A percentile compares a stretch with the other conserved stretches of the same genome.
Conservation (phyloP, 345 rosid genomes). For the Citrus medica region DNA sequence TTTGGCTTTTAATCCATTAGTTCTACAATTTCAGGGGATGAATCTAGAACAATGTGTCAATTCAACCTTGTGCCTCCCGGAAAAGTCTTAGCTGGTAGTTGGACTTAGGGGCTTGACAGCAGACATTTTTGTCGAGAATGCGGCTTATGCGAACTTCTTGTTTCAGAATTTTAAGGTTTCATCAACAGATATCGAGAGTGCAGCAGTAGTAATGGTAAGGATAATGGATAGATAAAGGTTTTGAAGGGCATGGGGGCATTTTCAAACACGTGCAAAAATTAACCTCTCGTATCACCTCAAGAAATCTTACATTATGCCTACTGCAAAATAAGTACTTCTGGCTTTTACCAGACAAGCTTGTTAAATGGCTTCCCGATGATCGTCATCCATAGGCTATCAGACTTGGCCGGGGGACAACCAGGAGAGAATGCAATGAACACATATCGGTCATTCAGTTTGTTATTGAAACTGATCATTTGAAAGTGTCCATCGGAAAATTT, state of each 20-base stretch:
- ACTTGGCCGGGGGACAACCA: conserved; percentile 42
- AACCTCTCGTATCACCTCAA: background rate
- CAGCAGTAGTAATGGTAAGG: conserved; percentile 47
- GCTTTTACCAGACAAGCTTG: conserved; percentile 35
- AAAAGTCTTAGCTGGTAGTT: conserved; percentile 43
- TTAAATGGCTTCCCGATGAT: conserved; percentile 49
- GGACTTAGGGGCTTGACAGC: conserved; percentile 44
- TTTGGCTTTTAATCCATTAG: too few species aligned
- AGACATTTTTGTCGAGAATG: conserved; percentile 50
- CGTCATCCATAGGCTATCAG: conserved; percentile 43
- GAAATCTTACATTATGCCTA: background rate
- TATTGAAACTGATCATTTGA: too few species aligned
- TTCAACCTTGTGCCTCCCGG: conserved; percentile 41
- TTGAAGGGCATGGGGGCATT: too few species aligned
- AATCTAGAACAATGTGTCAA: conserved; percentile 42
- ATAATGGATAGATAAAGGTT: too few species aligned
- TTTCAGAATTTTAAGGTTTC: conserved; percentile 35
- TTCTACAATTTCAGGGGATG: conserved; percentile 26
- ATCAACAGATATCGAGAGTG: conserved; percentile 51
- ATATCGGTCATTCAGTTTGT: conserved; percentile 32
- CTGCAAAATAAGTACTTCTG: background rate
- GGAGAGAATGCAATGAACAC: conserved; percentile 26
- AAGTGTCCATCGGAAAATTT: too few species aligned
- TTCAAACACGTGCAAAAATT: too few species aligned
- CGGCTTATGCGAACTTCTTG: conserved; percentile 43